These are phyloP conservation scores for Rhizopus sp. DNA, from an alignment of 371 early-diverging fungal genomes.

Conservation along the genomic window DNA sequence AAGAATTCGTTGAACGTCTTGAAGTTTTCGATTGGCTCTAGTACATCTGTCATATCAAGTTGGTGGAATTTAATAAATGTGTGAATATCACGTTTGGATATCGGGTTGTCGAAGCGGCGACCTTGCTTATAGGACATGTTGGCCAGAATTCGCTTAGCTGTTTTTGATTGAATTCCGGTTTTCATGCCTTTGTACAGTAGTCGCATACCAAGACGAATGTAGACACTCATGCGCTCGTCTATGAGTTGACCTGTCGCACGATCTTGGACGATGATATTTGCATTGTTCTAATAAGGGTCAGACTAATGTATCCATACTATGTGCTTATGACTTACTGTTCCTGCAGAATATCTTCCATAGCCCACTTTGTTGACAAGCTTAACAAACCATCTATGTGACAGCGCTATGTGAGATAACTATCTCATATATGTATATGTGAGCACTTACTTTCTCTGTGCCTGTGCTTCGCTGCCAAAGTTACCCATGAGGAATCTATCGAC, in stretches of 20 bases:
- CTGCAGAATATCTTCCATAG: conserved; percentile 73
- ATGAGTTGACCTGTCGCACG: conserved; percentile 70
- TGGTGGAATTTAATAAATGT: conserved; percentile 82
- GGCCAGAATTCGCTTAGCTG: conserved; percentile 58
- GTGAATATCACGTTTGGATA: conserved; percentile 68
- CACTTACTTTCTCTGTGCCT: conserved; percentile 66
- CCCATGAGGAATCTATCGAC: conserved; percentile 73
- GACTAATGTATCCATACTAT: neutral
- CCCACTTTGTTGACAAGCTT: conserved; percentile 76
- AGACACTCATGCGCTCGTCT: conserved; percentile 86
- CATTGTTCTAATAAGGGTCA: conserved; percentile 45
- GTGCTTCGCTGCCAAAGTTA: conserved; percentile 76
- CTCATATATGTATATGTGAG: neutral
- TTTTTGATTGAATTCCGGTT: neutral
- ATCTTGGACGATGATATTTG: conserved; percentile 82
- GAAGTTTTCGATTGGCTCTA: conserved; percentile 71
- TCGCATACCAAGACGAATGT: conserved; percentile 84
- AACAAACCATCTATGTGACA: conserved; percentile 68
- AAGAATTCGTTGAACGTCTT: conserved; percentile 88
- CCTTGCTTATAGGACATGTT: conserved; percentile 78
- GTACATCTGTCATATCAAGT: conserved; percentile 58
- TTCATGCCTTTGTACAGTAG: conserved; percentile 69
- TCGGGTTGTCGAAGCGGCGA: conserved; percentile 71
- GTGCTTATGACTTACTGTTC: conserved; percentile 47
- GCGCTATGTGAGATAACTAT: neutral